Conservation (phyloP, 352 stramenopile species). For the Phytophthora ohioensis region DNA sequence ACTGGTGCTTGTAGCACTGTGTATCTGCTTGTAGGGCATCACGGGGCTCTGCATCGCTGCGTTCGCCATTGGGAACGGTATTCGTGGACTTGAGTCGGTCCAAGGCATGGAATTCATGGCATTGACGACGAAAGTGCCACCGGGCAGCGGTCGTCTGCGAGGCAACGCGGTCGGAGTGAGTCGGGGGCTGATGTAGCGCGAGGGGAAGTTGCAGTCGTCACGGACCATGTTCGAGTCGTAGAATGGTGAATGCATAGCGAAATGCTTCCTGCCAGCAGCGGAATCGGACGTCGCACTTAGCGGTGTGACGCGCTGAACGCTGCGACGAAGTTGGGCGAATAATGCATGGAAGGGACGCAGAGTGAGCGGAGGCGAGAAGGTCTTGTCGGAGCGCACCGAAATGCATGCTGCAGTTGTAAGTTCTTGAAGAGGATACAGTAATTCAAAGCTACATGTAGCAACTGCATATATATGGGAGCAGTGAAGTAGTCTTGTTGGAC, state of each 20-base stretch:
- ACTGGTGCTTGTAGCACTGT: conserved; percentile 30
- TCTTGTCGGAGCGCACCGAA: not conserved
- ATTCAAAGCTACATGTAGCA: not conserved
- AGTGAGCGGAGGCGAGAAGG: not conserved
- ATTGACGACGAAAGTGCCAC: conserved; percentile 14
- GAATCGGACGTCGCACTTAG: conserved; percentile 24
- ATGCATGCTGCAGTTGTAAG: not conserved
- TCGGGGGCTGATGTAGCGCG: conserved; percentile 24
- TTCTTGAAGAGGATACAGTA: not conserved
- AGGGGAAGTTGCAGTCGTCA: conserved; percentile 31
- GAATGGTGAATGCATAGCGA: conserved; percentile 20
- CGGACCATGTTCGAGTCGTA: conserved; percentile 14
- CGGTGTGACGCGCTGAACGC: conserved; percentile 30
- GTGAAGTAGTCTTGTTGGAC: not conserved
- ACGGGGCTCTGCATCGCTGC: conserved; percentile 8
- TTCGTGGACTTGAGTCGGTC: not conserved
- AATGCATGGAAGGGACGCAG: conserved; percentile 28
- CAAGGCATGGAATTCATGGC: conserved; percentile 6
- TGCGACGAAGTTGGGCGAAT: conserved; percentile 9
- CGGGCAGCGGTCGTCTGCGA: conserved; percentile 25
- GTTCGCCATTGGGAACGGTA: not conserved
- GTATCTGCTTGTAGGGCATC: conserved; percentile 4
- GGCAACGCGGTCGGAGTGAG: conserved; percentile 8
- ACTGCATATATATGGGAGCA: not conserved
- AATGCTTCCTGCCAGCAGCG: not conserved